Conservation (phyloP, 768 basidiomycete genomes). For the Multifurca ochricompacta region DNA sequence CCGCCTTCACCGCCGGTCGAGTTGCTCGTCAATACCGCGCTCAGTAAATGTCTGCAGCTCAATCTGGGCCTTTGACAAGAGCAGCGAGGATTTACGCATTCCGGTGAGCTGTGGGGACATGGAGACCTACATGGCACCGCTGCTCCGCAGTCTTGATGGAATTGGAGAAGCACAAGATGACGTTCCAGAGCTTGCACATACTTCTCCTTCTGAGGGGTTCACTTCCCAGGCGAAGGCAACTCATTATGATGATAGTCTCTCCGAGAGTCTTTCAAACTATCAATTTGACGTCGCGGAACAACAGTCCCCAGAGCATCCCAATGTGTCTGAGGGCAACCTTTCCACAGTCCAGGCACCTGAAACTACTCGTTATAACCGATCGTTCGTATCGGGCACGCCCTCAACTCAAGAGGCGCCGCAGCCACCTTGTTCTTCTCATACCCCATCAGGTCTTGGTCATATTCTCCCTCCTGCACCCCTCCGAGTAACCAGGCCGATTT, state of each 20-base stretch:
- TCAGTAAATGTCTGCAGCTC: constrained; percentile 9
- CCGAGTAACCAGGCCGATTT: neutral
- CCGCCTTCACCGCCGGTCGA: constrained; percentile 11
- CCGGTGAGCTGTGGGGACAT: neutral
- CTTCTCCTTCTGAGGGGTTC: neutral
- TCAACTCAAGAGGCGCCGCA: neutral
- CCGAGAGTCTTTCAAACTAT: constrained; percentile 10
- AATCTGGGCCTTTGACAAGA: neutral
- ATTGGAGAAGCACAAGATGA: neutral
- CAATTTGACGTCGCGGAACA: constrained; percentile 1
- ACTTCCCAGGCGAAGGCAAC: neutral
- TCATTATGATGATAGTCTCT: neutral
- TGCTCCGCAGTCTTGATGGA: neutral
- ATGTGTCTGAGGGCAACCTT: neutral
- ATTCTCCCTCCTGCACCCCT: neutral
- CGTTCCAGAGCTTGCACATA: neutral
- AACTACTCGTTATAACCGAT: neutral
- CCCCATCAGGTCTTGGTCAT: too few species aligned
- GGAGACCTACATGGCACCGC: constrained; percentile 1
- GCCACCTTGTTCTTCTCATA: neutral
- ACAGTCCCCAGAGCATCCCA: neutral
- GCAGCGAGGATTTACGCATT: neutral
- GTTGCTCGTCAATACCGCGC: constrained; percentile 15
- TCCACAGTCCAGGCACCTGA: neutral
- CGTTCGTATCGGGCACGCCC: too few species aligned